Conservation (phyloP, 1,284 basidiomycete species). For the Ceratobasidium sp. region DNA sequence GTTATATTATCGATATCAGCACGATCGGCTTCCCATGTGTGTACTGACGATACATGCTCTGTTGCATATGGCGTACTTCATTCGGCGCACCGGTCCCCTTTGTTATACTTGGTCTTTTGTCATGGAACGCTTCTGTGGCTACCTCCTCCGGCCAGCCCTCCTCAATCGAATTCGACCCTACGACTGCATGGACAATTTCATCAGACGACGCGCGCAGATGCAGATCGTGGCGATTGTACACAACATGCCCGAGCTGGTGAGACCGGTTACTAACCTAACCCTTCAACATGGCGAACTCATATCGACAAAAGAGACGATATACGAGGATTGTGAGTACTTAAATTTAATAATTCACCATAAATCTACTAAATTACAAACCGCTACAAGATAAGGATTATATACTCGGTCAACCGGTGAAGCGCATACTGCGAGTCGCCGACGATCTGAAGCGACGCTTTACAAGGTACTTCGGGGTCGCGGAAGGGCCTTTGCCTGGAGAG, state of each 20-base stretch:
- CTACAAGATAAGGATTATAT: background rate
- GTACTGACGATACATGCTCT: constrained; percentile 47
- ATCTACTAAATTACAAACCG: background rate
- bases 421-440: background rate
- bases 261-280: background rate
- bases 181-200: constrained; percentile 48
- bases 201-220: constrained; percentile 49
- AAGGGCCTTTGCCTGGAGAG: background rate
- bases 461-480: background rate
- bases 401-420: constrained; percentile 11
- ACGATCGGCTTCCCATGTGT: constrained; percentile 44
- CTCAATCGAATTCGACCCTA: constrained; percentile 49
- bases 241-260: background rate
- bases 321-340: background rate
- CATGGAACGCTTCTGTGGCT: constrained; percentile 52
- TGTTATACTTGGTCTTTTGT: constrained; percentile 61
- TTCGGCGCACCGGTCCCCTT: constrained; percentile 50
- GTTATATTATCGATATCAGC: constrained; percentile 48
- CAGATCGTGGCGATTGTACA: constrained; percentile 4
- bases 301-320: background rate
- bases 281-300: background rate
- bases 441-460: background rate
- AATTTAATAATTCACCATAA: background rate
- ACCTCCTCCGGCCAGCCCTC: constrained; percentile 48
- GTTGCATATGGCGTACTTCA: constrained; percentile 47